Base-by-base conservation (phyloP, 345 rosid genomes). In the Populus davidiana region DNA sequence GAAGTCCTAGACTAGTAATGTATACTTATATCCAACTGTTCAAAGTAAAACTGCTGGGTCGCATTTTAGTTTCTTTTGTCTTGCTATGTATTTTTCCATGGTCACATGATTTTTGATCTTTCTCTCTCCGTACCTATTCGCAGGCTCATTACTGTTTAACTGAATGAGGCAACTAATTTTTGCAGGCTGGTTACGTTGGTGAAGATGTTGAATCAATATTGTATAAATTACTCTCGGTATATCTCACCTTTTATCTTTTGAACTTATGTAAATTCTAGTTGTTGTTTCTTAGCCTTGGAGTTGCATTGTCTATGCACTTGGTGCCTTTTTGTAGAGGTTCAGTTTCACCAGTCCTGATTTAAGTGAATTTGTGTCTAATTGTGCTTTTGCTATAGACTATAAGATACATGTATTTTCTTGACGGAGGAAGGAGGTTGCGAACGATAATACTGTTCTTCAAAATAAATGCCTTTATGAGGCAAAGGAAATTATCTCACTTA, bases 181-280 rank as follows among this genome's bases (percentile, higher is more conserved):
- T 81, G 75, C 89, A 93, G 98, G 99, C 99, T 72, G 98, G 99
- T 76, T 93, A 95, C 80, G 99, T 93, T 75, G 97, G 99, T 70
- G 99, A 95, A 62, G 98, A 95, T 89, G 98, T 95, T 71, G 99
- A 95, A 82, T 95, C 99, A 56, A 92, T 95, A 80, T 80, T 95
- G 79, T 88, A 95, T 86, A 93, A 95, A 79, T 85, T 93, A 80
- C 92, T 95, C 59, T 76, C 80, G 87, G 99, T 95, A 92, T 29
- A 49, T 36, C n/a, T 70, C 8, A 5, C 16, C 25, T 76, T 39
- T 44, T 25, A 8, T 41, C 11, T 36, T 33, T 4, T 31, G 31
- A n/a, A 31, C 21, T 11, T 20, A 33, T 35, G 14, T 36, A 14
- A 3, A 23, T 59, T 54, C 62, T 68, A 25, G 2, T 29, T 39